Evolutionary conservation across 2,329 filamentous ascomycete species (phyloP), one percentile per base, ranked within the genome.

Genomic region (Zarea fungicola): DNA sequence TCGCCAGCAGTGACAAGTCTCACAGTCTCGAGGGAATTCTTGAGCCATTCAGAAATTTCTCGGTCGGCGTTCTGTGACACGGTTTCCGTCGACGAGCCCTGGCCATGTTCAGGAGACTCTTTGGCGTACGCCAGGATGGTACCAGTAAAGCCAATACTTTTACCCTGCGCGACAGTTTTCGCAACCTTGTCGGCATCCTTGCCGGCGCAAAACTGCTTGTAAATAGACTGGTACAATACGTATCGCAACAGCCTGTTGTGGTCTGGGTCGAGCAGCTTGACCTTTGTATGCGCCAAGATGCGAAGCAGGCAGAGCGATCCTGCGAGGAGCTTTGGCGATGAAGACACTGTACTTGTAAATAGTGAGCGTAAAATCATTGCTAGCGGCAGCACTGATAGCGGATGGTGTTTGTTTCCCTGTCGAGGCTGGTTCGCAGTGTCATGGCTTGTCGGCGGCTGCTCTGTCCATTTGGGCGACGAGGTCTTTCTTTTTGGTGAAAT

Each of bases 131-230:
- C 42, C 8, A 46, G 36, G 11, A 46, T 41, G 23, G 42, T 42
- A 5, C 48, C 41, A 9, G 40, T 36, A 13, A 45, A 35, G 14
- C 48, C 34, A 13, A 41, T 29, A 2, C 22, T 11, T 16, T 45
- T 50, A 7, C 23, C 35, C 6, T 14, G 7, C 2, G 26, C 34
- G 28, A 44, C 19, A 4, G 37, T 42, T 8, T 36, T 26, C 11
- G 28, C 22, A 10, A 49, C 31, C 14, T 49, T 18, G 4, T 28
- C 16, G 6, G 29, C 37, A 29, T 42, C 74, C 56, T 75, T 73
- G 1, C 78, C 78, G 0, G 74, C 73, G 54, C 78, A 81, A 62
- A 80, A 81, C 48, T 81, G 78, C 31, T 76, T 75, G 56, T 65
- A 73, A 4, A 75, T 77, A 0, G 76, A 78, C 50, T 70, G 66